Percentiles rank a stretch among this genome's conserved stretches.
These are phyloP conservation scores for Paramecium bursaria DNA, from an alignment of 73 alveolate genomes.

Conservation along the genomic window DNA sequence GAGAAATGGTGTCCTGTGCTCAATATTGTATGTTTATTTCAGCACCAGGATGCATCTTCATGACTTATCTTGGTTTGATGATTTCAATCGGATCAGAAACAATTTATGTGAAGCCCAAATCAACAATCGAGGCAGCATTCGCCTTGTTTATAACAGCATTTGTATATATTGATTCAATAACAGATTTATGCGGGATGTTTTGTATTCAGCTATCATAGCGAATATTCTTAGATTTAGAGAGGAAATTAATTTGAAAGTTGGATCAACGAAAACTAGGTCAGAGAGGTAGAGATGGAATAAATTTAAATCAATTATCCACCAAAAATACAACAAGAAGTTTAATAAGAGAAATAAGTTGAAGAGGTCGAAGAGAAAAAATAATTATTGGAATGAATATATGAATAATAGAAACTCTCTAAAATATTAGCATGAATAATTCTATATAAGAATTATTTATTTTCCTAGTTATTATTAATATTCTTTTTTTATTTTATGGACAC, in stretches of 20 bases:
- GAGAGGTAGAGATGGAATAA: slow-evolving; percentile 26
- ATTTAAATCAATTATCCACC: no score
- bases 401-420: no score
- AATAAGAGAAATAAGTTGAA: background rate
- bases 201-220: slow-evolving; percentile 21
- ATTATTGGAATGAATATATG: background rate
- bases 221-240: slow-evolving; percentile 40
- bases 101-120: background rate
- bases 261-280: slow-evolving; percentile 1
- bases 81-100: slow-evolving; percentile 34
- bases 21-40: slow-evolving; percentile 48
- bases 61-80: slow-evolving; percentile 45
- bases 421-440: no score
- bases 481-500: no score
- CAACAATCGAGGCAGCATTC: slow-evolving; percentile 45
- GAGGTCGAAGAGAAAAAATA: background rate
- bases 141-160: slow-evolving; percentile 38
- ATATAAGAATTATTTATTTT: no score
- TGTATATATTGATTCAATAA: background rate
- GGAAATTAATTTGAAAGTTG: slow-evolving; percentile 1
- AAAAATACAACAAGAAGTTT: no score
- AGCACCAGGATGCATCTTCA: slow-evolving; percentile 22
- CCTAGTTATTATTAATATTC: no score
- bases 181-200: slow-evolving; percentile 12
- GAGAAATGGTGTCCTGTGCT: slow-evolving; percentile 17